Evolutionary conservation across 2,329 filamentous ascomycete species (phyloP).

Genomic region (Fusarium praegraminearum): DNA sequence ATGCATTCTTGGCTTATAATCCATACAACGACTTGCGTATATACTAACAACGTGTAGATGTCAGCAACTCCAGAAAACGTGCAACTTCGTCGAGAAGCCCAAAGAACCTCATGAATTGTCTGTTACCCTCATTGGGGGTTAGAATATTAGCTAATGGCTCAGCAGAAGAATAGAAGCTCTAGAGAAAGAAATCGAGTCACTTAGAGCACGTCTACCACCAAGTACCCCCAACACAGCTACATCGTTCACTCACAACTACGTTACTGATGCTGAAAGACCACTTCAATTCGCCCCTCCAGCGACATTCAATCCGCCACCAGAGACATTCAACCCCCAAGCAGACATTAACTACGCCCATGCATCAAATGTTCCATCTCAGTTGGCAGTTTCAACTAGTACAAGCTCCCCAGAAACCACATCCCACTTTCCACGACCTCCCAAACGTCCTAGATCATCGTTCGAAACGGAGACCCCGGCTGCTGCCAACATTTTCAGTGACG

Average conservation of each 20-base stretch:
- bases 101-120: constrained; percentile 22
- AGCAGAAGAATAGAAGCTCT: constrained; percentile 17
- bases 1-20: rapidly evolving
- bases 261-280: rapidly evolving
- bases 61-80: constrained; percentile 10
- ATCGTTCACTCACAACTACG: not conserved
- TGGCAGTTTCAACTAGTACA: not conserved
- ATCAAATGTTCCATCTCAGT: not conserved
- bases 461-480: constrained; percentile 6
- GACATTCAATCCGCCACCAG: rapidly evolving
- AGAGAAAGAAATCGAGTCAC: constrained; percentile 9
- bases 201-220: not conserved
- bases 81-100: constrained; percentile 6
- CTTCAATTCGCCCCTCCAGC: not conserved
- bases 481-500: not conserved
- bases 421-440: not conserved
- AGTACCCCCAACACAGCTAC: rapidly evolving
- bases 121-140: rapidly evolving
- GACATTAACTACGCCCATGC: not conserved
- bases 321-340: rapidly evolving
- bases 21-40: too few relatives aligned
- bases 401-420: not conserved
- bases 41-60: not conserved
- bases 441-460: not conserved
- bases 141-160: rapidly evolving